phyloP scores from a whole-genome alignment of 202 grass and related monocot genomes.

The Hordeum pubiflorum region DNA sequence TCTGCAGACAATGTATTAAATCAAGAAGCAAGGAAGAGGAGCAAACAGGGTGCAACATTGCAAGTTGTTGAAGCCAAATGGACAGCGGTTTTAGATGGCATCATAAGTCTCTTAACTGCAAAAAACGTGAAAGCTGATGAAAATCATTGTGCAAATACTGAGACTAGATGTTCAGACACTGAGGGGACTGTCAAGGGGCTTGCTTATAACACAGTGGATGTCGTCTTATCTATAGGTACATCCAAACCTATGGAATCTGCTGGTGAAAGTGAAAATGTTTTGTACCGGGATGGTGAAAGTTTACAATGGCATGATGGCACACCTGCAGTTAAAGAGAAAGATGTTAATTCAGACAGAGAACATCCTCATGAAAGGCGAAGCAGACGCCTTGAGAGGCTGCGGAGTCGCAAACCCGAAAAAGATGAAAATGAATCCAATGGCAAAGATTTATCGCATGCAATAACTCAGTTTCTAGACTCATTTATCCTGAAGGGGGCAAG shows the following conservation, averaged over 20 bases:
- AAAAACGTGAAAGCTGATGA: not conserved
- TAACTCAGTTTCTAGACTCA: slow-evolving; percentile 66
- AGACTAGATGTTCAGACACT: not conserved
- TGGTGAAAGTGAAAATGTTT: slow-evolving; percentile 40
- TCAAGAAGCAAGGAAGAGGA: slow-evolving; percentile 41
- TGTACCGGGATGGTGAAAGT: slow-evolving; percentile 36
- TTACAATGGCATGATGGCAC: slow-evolving; percentile 36
- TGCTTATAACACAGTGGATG: slow-evolving; percentile 44
- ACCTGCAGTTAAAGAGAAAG: slow-evolving; percentile 49
- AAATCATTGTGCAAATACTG: not conserved
- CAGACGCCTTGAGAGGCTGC: slow-evolving; percentile 76
- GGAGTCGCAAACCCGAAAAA: slow-evolving; percentile 86
- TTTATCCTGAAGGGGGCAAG: slow-evolving; percentile 53
- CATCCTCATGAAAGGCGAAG: slow-evolving; percentile 88
- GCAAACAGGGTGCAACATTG: slow-evolving; percentile 47
- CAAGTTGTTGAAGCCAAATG: slow-evolving; percentile 68
- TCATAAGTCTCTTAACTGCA: slow-evolving; percentile 45
- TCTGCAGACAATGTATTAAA: slow-evolving; percentile 29
- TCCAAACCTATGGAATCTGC: slow-evolving; percentile 30
- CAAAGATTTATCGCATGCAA: slow-evolving; percentile 69
- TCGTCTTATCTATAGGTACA: slow-evolving; percentile 41
- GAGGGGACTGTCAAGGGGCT: slow-evolving; percentile 27
- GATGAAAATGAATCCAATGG: slow-evolving; percentile 70
- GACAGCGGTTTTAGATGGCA: slow-evolving; percentile 58
- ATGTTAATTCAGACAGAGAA: slow-evolving; percentile 46